Conservation (phyloP, 495 filamentous ascomycete species). For the Astrothelium subdiscretum region DNA sequence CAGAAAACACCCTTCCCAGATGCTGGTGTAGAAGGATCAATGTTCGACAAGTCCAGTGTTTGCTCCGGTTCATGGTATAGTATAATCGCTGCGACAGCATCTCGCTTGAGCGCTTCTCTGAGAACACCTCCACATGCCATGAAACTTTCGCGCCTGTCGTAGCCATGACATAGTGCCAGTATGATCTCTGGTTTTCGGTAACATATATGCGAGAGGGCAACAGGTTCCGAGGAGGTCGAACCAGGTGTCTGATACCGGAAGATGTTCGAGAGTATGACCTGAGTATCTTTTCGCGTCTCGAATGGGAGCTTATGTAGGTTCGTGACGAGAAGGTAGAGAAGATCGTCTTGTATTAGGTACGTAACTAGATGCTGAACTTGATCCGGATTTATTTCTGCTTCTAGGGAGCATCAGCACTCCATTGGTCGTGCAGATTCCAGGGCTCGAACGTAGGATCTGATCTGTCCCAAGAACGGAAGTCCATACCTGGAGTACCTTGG, state of each 20-base stretch:
- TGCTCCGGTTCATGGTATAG: constrained; percentile 75
- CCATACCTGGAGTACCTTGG: constrained; percentile 29
- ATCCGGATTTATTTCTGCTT: constrained; percentile 74
- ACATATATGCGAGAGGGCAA: constrained; percentile 76
- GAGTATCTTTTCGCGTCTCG: constrained; percentile 82
- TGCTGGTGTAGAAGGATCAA: constrained; percentile 55
- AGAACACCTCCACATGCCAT: constrained; percentile 86
- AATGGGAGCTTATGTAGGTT: constrained; percentile 78
- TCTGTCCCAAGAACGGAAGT: background rate
- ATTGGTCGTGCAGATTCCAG: background rate
- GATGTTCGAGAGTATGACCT: constrained; percentile 80
- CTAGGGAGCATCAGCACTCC: constrained; percentile 34
- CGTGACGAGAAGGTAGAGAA: constrained; percentile 69
- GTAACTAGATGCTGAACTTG: constrained; percentile 71
- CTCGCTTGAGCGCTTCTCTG: constrained; percentile 83
- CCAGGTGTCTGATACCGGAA: constrained; percentile 65
- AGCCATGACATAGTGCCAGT: constrained; percentile 78
- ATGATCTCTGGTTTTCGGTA: constrained; percentile 77
- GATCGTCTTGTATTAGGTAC: constrained; percentile 72
- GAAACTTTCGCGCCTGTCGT: constrained; percentile 80
- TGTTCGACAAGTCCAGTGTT: constrained; percentile 40
- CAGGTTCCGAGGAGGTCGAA: constrained; percentile 48
- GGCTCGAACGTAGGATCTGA: background rate
- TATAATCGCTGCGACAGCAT: constrained; percentile 76
- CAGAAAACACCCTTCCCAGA: constrained; percentile 80